Base-by-base conservation (phyloP, 352 stramenopile genomes). In the Phytophthora sp. region DNA sequence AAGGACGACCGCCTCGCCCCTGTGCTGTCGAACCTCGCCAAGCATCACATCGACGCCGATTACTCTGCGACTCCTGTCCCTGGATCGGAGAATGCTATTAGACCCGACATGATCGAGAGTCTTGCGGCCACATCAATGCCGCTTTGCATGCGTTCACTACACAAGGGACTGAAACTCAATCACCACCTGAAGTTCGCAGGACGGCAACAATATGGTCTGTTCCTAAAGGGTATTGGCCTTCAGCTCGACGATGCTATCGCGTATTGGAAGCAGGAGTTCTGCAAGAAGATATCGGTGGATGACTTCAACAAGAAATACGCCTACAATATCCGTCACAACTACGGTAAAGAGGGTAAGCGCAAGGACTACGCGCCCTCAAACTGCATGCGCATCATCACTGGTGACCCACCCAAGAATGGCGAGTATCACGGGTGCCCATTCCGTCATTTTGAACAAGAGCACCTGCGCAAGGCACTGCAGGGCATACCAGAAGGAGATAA, bases 321-420 rank as follows among this genome's bases (percentile, higher is more conserved):
- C 13, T 99, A 99, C 88, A 98, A 98, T 78, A 98, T 99, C 53
- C 90, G 98, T 51, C 97, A 99, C 87, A 99, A 98, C 84, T 99
- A 99, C 79, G 98, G 98, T 36, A 99, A 99, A 74, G 98, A 99
- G 80, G 98, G 98, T 50, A 99, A 99, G 69, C 89, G 97, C 57
- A 97, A 96, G 54, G 96, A 98, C 77, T 99, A 99, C 73, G 97
- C 90, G 20, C 94, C 97, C 20, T 98, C 95, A 76, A 97, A 92
- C 77, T 99, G 94, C 74, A 96, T 97, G 71, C 98, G 98, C 63
- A 99, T 99, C 80, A 99, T 99, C 73, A 97, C 97, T 62, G 93
- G 95, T 71, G 86, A 95, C 31, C 93, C 97, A 7, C 95, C 97
- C 13, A 90, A 96, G 49, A 80, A 84, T 7, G 95, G 95, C 18